Evolutionary conservation across 2,329 filamentous ascomycete species (phyloP).

Genomic region (Talaromyces sp.): DNA sequence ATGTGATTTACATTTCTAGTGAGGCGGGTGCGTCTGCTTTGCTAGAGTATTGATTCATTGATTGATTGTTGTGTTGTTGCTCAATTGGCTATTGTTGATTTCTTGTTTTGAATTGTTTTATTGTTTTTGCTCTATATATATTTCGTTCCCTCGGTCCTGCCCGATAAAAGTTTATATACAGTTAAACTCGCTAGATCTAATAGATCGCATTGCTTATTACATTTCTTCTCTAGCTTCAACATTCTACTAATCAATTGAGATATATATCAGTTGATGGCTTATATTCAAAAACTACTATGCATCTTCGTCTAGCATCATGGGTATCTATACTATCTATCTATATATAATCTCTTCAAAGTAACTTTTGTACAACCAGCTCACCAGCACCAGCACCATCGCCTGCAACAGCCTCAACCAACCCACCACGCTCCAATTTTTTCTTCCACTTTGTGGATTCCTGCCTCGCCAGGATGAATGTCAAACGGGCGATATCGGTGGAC

Average conservation of each 20-base stretch:
- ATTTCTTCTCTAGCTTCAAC: background rate
- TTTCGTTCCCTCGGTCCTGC: background rate
- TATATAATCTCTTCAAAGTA: conserved; percentile 21
- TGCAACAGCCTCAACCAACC: conserved; percentile 26
- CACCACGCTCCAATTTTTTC: conserved; percentile 41
- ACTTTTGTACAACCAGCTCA: conserved; percentile 30
- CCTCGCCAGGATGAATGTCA: conserved; percentile 46
- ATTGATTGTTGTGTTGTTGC: conserved; percentile 6
- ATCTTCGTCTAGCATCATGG: background rate
- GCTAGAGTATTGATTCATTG: conserved; percentile 44
- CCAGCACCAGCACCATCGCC: conserved; percentile 14
- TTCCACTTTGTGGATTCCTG: conserved; percentile 47
- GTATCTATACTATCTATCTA: background rate
- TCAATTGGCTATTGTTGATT: background rate
- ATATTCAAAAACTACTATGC: background rate
- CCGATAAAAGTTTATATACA: background rate
- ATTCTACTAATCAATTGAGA: too few species aligned
- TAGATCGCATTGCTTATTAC: background rate
- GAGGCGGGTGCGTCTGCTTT: conserved; percentile 81
- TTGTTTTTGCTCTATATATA: background rate
- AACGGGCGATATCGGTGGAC: conserved; percentile 28
- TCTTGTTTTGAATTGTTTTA: background rate
- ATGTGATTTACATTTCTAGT: conserved; percentile 91
- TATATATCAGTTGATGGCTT: background rate
- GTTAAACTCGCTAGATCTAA: background rate